Base-by-base conservation (phyloP, 768 basidiomycete genomes). In the Goffeauzyma gilvescens region DNA sequence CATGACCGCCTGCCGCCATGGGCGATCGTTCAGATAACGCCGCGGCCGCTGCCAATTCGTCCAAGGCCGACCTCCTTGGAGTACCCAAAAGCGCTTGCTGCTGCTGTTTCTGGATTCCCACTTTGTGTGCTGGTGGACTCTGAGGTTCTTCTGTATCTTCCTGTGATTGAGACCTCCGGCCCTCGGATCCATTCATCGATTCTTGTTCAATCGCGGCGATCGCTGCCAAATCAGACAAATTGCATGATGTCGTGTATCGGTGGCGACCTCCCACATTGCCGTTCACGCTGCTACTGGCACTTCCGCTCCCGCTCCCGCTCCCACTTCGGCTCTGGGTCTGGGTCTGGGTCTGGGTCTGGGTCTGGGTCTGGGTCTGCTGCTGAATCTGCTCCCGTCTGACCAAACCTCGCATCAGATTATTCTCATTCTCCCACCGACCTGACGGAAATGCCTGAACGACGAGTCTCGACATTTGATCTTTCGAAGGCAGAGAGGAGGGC, bases 241-340 rank as follows among this genome's bases (percentile, higher is more conserved):
- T 41, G 38, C 47, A 49, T n/a, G 47, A 49, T 21, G 44, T 42
- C 2, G 47, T 44, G 28, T 49, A 49, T 20, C 47, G 47, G 32
- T 49, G 47, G 15, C 42, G 36, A 3, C 42, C 44, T 10, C 23
- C 27, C 6, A 26, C 21, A 20, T 32, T 32, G 21, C 30, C 30
- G 18, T 23, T 25, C n/a, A n/a, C n/a, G n/a, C n/a, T n/a, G n/a
- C n/a, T n/a, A n/a, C n/a, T n/a, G n/a, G n/a, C n/a, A n/a, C n/a
- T n/a, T n/a, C n/a, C n/a, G n/a, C n/a, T n/a, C n/a, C n/a, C n/a
- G n/a, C n/a, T n/a, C n/a, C n/a, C n/a, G n/a, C n/a, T n/a, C n/a
- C n/a, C n/a, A n/a, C n/a, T n/a, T n/a, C n/a, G n/a, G n/a, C n/a
- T n/a, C n/a, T n/a, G n/a, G n/a, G n/a, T n/a, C n/a, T n/a, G n/a